phyloP scores from a whole-genome alignment of 352 stramenopile genomes.

The Phytophthora cactorum region DNA sequence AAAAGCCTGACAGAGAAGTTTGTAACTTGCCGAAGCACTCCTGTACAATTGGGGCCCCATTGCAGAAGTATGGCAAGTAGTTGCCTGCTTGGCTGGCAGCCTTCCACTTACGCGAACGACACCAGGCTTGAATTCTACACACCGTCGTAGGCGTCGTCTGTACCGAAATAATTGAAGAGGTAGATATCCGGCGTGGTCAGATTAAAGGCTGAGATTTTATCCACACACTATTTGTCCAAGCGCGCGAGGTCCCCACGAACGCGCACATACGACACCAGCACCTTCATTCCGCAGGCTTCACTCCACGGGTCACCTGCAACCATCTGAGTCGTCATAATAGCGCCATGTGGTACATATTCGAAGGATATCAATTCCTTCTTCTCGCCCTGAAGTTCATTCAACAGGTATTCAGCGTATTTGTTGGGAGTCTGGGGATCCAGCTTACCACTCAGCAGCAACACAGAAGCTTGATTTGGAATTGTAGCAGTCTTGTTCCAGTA shows the following conservation, averaged over 20 bases:
- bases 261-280: background rate
- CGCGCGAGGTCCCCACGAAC: background rate
- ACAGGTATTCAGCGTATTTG: background rate
- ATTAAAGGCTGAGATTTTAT: background rate
- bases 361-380: background rate
- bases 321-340: background rate
- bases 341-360: background rate
- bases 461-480: background rate
- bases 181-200: background rate
- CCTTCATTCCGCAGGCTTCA: constrained; percentile 1
- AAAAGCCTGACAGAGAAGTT: too few species aligned
- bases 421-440: background rate
- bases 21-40: too few species aligned
- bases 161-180: background rate
- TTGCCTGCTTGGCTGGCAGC: too few species aligned
- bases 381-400: background rate
- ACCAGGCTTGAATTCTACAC: background rate
- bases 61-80: too few species aligned
- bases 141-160: background rate
- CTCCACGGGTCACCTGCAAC: background rate
- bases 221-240: background rate
- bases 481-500: constrained; percentile 1
- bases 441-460: background rate
- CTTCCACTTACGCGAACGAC: background rate
- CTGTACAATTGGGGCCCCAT: too few species aligned